Base-by-base conservation (phyloP, 331 rosid genomes). In the Pyracantha coccinea region DNA sequence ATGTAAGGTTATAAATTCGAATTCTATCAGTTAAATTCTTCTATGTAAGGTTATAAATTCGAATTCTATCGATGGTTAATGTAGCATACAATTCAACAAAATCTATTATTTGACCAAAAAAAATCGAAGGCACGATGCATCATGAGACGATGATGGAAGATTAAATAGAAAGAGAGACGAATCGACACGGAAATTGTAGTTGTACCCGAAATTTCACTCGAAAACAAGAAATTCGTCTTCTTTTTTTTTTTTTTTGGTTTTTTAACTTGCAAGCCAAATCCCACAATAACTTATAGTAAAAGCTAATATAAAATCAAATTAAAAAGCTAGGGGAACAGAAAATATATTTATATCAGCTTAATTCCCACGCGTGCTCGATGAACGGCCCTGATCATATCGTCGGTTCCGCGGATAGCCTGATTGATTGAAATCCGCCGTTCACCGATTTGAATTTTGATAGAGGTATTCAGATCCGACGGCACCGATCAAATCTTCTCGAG, bases 401-500 rank as follows among this genome's bases (percentile, higher is more conserved):
- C 27, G 19, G 35, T 12, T 15, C 66, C 27, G 6, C 60, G 11
- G 12, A 54, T 2, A 11, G 25, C 13, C 54, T 29, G 62, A 7
- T 32, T 45, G 52, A 17, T 17, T 9, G 55, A 19, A 38, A 4
- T 2, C 41, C 52, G 19, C 66, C 52, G 24, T 47, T 55, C 16
- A 73, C 69, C 67, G 61, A 73, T 71, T 69, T 76, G 16, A 23
- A 31, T 25, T 60, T 65, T 50, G 10, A 15, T 16, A 6, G 19
- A 29, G 14, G 14, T 28, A 8, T 4, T 10, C 52, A 21, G 63
- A 69, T 41, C 68, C 10, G 21, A 83, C 84, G 86, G 86, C 14
- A 32, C 64, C 4, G 71, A 66, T 83, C 44, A 84, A 79, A 93
- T 93, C 89, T 83, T 93, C 21, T 78, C 76, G 16, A 93, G 88